These are phyloP conservation scores for Sonneratia alba DNA, from an alignment of 345 rosid species.

Conservation along the genomic window DNA sequence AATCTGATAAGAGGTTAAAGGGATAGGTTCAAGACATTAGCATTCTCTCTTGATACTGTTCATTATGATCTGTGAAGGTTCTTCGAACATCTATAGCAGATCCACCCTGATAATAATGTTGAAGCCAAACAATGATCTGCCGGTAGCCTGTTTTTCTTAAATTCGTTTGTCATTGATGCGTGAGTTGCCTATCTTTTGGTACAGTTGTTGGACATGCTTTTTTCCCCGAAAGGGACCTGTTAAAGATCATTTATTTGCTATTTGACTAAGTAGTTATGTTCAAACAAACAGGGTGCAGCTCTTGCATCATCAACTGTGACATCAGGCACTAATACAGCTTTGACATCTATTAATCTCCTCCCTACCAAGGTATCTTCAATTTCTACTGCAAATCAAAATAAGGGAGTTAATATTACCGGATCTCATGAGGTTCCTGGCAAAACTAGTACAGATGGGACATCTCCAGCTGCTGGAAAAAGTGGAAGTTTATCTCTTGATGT, in stretches of 20 bases:
- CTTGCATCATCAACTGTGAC: conserved; percentile 25
- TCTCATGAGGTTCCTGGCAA: conserved; percentile 99
- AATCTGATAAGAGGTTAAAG: too few relatives aligned
- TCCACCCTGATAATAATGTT: background rate
- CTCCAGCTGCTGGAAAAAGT: conserved; percentile 68
- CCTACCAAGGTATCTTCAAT: conserved; percentile 92
- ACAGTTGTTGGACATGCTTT: background rate
- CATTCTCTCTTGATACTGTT: background rate
- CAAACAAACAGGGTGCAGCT: conserved; percentile 39
- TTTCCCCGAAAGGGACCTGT: background rate
- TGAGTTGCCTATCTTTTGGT: background rate
- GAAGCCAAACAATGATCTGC: background rate
- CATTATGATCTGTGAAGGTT: background rate
- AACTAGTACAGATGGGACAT: conserved; percentile 97
- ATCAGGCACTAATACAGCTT: conserved; percentile 28
- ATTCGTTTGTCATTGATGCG: background rate
- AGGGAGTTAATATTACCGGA: conserved; percentile 94
- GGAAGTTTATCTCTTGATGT: conserved; percentile 78
- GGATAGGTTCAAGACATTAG: background rate
- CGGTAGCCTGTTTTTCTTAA: background rate
- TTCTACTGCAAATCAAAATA: conserved; percentile 96
- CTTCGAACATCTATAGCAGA: background rate
- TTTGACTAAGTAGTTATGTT: background rate
- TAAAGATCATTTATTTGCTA: conserved; percentile 7
- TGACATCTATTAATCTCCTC: conserved; percentile 36